Evolutionary conservation across 768 basidiomycete species (phyloP).

Genomic region (Rhodotorula sphaerocarpa): DNA sequence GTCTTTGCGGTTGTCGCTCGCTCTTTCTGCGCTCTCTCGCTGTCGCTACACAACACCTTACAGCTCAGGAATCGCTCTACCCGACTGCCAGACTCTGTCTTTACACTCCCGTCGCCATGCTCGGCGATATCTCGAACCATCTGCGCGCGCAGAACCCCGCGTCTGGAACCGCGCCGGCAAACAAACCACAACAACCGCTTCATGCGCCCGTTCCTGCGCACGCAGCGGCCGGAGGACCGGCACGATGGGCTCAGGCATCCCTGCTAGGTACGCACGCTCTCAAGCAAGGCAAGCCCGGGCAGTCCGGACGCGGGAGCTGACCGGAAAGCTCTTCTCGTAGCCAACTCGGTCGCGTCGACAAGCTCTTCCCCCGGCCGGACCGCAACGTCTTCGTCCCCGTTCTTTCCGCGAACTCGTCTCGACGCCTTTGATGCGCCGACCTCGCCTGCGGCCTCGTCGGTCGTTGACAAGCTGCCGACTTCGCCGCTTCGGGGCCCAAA

Average conservation of each 20-base stretch:
- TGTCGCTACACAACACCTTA: background rate
- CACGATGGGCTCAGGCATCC: too few relatives aligned
- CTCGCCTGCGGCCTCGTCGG: slow-evolving; percentile 1
- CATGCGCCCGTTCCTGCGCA: too few relatives aligned
- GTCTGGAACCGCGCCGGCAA: background rate
- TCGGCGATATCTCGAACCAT: slow-evolving; percentile 11
- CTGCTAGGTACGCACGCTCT: too few relatives aligned
- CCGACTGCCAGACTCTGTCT: too few relatives aligned
- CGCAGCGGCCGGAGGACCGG: too few relatives aligned
- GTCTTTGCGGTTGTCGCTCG: background rate
- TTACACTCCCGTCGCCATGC: too few relatives aligned
- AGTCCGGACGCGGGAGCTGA: too few relatives aligned
- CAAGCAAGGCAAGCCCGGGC: too few relatives aligned
- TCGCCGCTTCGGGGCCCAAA: slow-evolving; percentile 1
- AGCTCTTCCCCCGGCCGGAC: background rate
- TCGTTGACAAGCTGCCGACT: background rate
- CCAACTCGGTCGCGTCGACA: background rate
- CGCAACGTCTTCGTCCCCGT: slow-evolving; percentile 8
- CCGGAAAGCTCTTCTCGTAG: background rate
- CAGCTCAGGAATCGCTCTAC: too few relatives aligned
- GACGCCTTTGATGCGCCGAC: slow-evolving; percentile 19
- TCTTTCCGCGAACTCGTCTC: slow-evolving; percentile 12
- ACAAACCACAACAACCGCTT: background rate
- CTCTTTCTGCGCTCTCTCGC: background rate
- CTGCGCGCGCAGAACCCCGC: background rate